Base-by-base conservation (phyloP, 2,329 filamentous ascomycete species). In the Podosphaera leucotricha region DNA sequence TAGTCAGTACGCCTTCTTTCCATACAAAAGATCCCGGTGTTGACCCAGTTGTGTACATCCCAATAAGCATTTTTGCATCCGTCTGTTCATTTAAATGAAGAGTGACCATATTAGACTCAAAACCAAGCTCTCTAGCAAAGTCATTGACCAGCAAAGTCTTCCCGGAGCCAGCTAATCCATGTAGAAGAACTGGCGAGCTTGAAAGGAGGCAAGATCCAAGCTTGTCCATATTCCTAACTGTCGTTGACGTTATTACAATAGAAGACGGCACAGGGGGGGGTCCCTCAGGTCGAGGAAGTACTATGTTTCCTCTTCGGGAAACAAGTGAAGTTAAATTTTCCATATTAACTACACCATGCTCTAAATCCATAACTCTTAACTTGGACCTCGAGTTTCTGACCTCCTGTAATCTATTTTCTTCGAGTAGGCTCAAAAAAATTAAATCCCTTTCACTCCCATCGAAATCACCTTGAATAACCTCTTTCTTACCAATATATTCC, bases 31-130 rank as follows among this genome's bases (percentile, higher is more conserved):
- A 86, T 1, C 86, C 86, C 1, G 85, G 86, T 48, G 78, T 80
- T 15, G 80, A 74, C 46, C 85, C 86, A 19, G 85, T 90, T 1
- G 87, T 82, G 61, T 99, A 95, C 58, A 95, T 75, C 2, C 90
- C 90, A 49, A 98, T 75, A 36, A 99, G 72, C 64, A 92, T 81
- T 61, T 98, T 99, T 0, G 87, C 86, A 61, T 99, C 90, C 2
- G 86, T 95, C 60, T 99, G 92, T 61, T 95, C 90, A 57, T 98
- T 98, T 28, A 99, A 66, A 60, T 98, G 87, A 24, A 99, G 67
- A 2, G 87, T 95, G 43, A 98, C 80, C 75, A 98, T 85, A 47
- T 72, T 74, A 5, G 77, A 71, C 19, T 81, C 72, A 61, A 83
- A 83, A 48, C 80, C 81, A 45, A 95, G 71, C 52, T 79, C 72